Evolutionary conservation across 257 asterid genomes (phyloP).

Genomic region (Nicotiana otophora): DNA sequence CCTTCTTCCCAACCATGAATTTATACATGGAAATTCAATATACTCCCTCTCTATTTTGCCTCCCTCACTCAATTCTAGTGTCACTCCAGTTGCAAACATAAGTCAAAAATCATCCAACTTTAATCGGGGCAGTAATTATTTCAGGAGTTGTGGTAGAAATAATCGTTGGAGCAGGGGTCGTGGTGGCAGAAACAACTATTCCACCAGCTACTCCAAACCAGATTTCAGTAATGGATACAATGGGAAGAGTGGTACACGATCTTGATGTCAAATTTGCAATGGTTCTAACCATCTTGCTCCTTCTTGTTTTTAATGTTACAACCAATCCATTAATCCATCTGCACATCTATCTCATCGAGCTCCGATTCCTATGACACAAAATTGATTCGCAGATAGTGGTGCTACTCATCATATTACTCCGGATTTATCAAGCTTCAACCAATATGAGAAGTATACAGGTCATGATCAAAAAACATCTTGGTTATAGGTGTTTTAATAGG

Average conservation of each 20-base stretch:
- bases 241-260: too few species aligned
- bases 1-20: background rate
- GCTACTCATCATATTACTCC: background rate
- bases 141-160: too few species aligned
- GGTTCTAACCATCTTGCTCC: too few species aligned
- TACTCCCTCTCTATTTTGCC: background rate
- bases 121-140: too few species aligned
- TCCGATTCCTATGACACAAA: rapidly evolving
- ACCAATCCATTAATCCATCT: rapidly evolving
- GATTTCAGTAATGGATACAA: too few species aligned
- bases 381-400: background rate
- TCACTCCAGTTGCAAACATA: too few species aligned
- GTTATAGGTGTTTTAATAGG: too few species aligned
- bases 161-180: too few species aligned
- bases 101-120: too few species aligned
- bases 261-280: background rate
- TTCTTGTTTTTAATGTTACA: background rate
- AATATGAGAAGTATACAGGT: background rate
- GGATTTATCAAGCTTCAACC: background rate
- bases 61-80: too few species aligned
- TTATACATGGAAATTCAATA: background rate
- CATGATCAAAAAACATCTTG: background rate
- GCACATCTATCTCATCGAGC: background rate
- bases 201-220: too few species aligned
- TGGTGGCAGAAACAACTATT: too few species aligned